Base-by-base conservation (phyloP, 306 rosid genomes). In the Rosa rugosa region DNA sequence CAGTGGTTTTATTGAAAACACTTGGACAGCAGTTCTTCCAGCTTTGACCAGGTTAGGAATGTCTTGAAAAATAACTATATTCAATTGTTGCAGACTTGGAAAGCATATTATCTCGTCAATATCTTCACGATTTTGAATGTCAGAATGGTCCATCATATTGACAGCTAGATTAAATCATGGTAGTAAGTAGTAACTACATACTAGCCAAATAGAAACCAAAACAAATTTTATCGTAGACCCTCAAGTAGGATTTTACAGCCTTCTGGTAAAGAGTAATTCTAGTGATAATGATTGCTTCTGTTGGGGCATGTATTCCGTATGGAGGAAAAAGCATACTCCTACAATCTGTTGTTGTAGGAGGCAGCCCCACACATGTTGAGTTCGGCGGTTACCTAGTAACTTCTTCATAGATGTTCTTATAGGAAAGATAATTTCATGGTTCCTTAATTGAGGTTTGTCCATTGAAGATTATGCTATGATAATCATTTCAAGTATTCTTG, bases 321-420 rank as follows among this genome's bases (percentile, higher is more conserved):
- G 9, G 10, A n/a, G 13, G 0, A 12, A n/a, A 56, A 54, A 20
- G 1, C 5, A 84, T 93, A 82, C 89, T 87, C 71, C 84, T 90
- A 75, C 98, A 94, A 69, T 94, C 93, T 70, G 96, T 94, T 74
- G 93, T 91, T 72, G 96, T 91, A 23, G 98, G 97, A 80, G 97
- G 95, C 36, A 53, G 23, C 14, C 14, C 51, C 16, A 46, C 51
- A 46, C 51, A 4, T 10, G 63, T n/a, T n/a, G 63, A 56, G 63
- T 22, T n/a, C 0, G 63, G 63, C n/a, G 31, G 63, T 56, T 2
- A n/a, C 4, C 51, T 46, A 46, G 63, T 20, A 4, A 10, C 63
- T 56, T 56, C 31, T n/a, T n/a, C 25, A 8, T 12, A 56, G 63
- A 56, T 97, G 98, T 79, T 97, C 98, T 31, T 18, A 93, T 79